Conservation (phyloP, 75 land plant species). For the Selaginella tamariscina region DNA sequence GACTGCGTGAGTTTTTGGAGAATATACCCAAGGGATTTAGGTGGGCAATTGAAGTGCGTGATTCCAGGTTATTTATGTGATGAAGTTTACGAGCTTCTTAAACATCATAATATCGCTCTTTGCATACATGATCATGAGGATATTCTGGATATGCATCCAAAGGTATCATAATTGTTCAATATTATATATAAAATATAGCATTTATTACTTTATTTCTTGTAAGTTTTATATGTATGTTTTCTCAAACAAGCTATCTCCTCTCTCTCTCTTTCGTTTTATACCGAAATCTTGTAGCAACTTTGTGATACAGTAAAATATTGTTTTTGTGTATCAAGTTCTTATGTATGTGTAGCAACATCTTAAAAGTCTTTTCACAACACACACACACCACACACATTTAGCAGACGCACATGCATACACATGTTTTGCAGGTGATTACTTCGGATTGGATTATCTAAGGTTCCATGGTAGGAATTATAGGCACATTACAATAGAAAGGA, state of each 20-base stretch:
- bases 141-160: constrained; percentile 18
- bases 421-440: constrained; percentile 21
- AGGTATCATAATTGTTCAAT: too few species aligned
- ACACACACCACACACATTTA: too few species aligned
- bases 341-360: too few species aligned
- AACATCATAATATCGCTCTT: constrained; percentile 17
- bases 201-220: too few species aligned
- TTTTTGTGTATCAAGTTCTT: too few species aligned
- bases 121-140: constrained; percentile 31
- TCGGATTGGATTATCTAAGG: constrained; percentile 27
- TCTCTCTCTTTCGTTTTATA: background rate
- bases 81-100: constrained; percentile 22
- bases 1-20: constrained; percentile 18
- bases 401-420: too few species aligned
- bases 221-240: too few species aligned
- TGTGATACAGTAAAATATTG: too few species aligned
- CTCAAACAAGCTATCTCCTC: background rate
- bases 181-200: too few species aligned
- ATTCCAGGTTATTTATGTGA: constrained; percentile 27
- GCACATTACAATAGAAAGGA: constrained; percentile 18
- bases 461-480: constrained; percentile 27
- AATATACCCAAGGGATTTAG: constrained; percentile 17
- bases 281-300: background rate
- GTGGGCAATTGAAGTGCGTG: constrained; percentile 30
- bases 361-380: too few species aligned